Evolutionary conservation across 1,284 basidiomycete species (phyloP), one percentile per base, ranked within the genome.

Genomic region (Ganoderma sinense): DNA sequence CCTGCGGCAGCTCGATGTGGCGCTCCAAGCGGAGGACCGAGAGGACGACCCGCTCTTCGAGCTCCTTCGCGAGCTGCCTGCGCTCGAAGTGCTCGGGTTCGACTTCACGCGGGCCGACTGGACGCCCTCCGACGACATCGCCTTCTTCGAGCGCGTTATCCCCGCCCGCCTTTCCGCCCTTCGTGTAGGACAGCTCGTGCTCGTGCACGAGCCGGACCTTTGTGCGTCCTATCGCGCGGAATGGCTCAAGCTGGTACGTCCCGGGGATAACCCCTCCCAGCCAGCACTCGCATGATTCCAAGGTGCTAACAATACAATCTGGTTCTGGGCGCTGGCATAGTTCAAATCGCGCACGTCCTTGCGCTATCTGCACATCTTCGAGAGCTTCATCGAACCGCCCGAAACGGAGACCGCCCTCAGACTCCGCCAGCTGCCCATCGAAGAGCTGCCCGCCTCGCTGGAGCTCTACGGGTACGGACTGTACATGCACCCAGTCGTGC

Each of bases 1-100:
- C 0, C 53, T 73, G 43, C 65, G 67, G 1, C 64, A 69, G 18
- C 58, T 74, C 29, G 71, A 72, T 23, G 41, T 73, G 39, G 51
- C 26, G 10, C 5, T 63, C 4, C 5, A 51, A n/a, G 33, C 26
- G n/a, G 20, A 68, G 20, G 59, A 58, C 20, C 43, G 39, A 5
- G n/a, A 4, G 16, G 61, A 61, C 5, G 14, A 40, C 2, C 41
- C n/a, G 18, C 41, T 65, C 20, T 40, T 53, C 26, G 40, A 58
- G 26, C 36, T 56, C 23, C 63, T 69, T 7, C 45, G 26, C 3
- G 16, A 45, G n/a, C 51, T 72, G 13, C 68, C 71, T 3, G 23
- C 55, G 7, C 65, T 72, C 11, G 66, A 72, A 29, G 61, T 68
- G 11, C 41, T 69, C 26, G 70, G 70, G 4, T 23, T 66, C 18